phyloP scores from a whole-genome alignment of 225 moss, liverwort and hornwort species.

The Neckera pumila region DNA sequence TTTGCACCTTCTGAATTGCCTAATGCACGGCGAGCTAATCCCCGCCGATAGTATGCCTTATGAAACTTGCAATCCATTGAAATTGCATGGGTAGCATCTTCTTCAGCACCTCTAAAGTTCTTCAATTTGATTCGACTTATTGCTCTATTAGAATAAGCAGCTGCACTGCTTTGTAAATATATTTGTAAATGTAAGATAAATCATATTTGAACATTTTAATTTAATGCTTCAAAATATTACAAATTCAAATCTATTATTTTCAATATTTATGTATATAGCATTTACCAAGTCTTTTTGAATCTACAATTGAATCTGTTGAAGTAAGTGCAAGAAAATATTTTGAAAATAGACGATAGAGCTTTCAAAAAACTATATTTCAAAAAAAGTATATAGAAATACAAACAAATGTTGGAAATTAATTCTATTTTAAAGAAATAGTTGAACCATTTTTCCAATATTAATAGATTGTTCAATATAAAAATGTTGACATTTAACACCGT shows the following conservation, averaged over 20 bases:
- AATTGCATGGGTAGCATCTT: constrained; percentile 11
- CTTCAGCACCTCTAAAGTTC: constrained; percentile 4
- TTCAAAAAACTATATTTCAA: fast-evolving
- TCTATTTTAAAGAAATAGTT: background rate
- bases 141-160: constrained; percentile 12
- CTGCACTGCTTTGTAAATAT: background rate
- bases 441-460: background rate
- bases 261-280: too few relatives aligned
- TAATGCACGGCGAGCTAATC: background rate
- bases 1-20: constrained; percentile 9
- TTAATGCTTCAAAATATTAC: fast-evolving
- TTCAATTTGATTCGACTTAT: constrained; percentile 10
- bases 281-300: background rate
- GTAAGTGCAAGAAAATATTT: too few relatives aligned
- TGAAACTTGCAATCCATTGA: background rate
- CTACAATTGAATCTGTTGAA: background rate
- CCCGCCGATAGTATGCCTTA: constrained; percentile 15
- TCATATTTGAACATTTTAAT: too few relatives aligned
- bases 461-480: background rate
- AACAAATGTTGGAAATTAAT: too few relatives aligned
- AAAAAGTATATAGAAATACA: fast-evolving
- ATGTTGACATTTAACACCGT: fast-evolving
- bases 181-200: background rate
- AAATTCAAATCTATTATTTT: background rate
- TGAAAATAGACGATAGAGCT: too few relatives aligned